Base-by-base conservation (phyloP, 2,329 filamentous ascomycete species). In the Proliferodiscus dingleyae region DNA sequence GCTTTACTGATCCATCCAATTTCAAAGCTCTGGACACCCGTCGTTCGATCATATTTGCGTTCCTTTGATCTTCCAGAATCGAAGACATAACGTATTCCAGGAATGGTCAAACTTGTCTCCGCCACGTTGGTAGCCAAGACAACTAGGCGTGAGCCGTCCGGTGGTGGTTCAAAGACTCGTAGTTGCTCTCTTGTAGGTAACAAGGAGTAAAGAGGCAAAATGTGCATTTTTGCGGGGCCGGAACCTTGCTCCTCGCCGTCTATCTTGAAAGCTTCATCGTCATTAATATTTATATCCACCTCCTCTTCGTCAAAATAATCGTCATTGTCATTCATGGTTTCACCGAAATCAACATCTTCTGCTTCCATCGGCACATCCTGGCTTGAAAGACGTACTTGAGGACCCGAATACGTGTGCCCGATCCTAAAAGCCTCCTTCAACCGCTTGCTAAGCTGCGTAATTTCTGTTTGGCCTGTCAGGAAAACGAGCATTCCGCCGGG, bases 1-100 rank as follows among this genome's bases (percentile, higher is more conserved):
- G 93, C 93, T 69, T 98, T 97, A 70, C 90, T 96, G 63, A 97
- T 94, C 89, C 91, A 98, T 32, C 86, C 85, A 43, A 98, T 80
- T 58, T 95, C 87, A 63, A 95, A 98, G 61, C 86, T 95, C 64
- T 98, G 93, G 1, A 98, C 91, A 3, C 91, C 91, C 7, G 87
- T 96, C 9, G 80, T 71, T n/a, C 80, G 76, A 62, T 97, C 87
- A 60, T 93, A 97, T 47, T 84, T 86, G 52, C 91, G 85, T 65
- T 96, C 90, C 66, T 98, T 98, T 28, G 87, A 85, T 40, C 94
- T 78, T 26, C 93, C 93, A 54, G 87, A 90, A 65, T 97, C 91
- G 52, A 98, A 96, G 7, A 98, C 93, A 61, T 96, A 98, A 49
- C 88, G 81, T 50, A 95, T 90, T 2, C 89, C 90, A 0, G 93